These are phyloP conservation scores for Amaranthus palmeri DNA, from an alignment of 148 eudicot species.

Conservation along the genomic window DNA sequence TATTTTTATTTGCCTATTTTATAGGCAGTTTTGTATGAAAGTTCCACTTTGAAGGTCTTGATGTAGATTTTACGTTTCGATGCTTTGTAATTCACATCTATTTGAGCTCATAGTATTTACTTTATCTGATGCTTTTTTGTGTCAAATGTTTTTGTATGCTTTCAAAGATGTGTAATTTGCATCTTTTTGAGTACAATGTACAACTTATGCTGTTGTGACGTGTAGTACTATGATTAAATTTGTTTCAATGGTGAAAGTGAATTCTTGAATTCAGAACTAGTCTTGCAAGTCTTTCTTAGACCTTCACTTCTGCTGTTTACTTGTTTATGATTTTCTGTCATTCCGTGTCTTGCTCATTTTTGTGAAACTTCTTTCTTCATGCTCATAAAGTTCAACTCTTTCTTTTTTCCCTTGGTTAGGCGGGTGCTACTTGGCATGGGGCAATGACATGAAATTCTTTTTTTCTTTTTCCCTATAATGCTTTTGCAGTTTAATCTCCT, in stretches of 20 bases:
- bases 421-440: too few species aligned
- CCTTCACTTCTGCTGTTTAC: background rate
- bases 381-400: background rate
- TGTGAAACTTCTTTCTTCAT: background rate
- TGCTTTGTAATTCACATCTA: background rate
- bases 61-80: background rate
- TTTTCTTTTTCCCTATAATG: background rate
- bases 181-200: too few species aligned
- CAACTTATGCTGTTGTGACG: too few species aligned
- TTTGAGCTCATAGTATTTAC: too few species aligned
- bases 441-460: too few species aligned
- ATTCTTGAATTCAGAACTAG: background rate
- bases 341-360: background rate
- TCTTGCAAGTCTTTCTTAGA: background rate
- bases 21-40: background rate
- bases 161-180: too few species aligned
- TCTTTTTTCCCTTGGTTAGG: too few species aligned
- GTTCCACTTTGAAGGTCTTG: background rate
- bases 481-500: background rate
- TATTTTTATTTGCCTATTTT: constrained; percentile 3
- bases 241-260: background rate
- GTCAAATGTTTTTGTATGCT: too few species aligned
- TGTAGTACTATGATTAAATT: too few species aligned
- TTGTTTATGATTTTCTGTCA: background rate
- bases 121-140: too few species aligned